phyloP scores from a whole-genome alignment of 257 asterid species.

The Vinca minor region DNA sequence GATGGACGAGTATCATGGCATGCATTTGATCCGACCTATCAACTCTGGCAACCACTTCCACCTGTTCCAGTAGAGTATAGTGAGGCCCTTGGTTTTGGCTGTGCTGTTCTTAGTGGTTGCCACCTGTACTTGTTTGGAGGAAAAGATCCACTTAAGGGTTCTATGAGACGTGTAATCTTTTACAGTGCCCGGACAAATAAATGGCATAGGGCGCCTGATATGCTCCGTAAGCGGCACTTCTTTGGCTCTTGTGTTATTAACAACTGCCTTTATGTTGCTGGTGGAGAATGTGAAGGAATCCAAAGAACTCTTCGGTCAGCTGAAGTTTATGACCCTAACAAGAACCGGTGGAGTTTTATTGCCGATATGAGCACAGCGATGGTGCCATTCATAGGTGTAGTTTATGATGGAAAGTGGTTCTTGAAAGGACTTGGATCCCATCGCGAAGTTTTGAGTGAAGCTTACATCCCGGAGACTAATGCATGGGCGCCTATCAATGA shows the following conservation, averaged over 20 bases:
- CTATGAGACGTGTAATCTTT: slow-evolving; percentile 44
- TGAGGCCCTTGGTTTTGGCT: slow-evolving; percentile 48
- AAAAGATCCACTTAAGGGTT: slow-evolving; percentile 38
- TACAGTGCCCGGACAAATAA: slow-evolving; percentile 44
- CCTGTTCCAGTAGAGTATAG: slow-evolving; percentile 45
- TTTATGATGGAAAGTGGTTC: slow-evolving; percentile 42
- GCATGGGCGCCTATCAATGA: slow-evolving; percentile 29
- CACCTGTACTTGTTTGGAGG: slow-evolving; percentile 44
- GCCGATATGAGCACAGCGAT: slow-evolving; percentile 45
- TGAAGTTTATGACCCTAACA: slow-evolving; percentile 43
- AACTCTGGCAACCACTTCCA: slow-evolving; percentile 47
- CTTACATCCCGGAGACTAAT: slow-evolving; percentile 31
- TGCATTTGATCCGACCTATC: slow-evolving; percentile 42
- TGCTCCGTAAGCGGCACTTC: slow-evolving; percentile 43
- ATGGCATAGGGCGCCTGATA: slow-evolving; percentile 48
- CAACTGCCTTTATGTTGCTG: slow-evolving; percentile 45
- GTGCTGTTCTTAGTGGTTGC: slow-evolving; percentile 48
- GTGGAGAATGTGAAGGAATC: slow-evolving; percentile 49
- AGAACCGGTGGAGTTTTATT: slow-evolving; percentile 38
- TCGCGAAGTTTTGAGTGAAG: slow-evolving; percentile 37
- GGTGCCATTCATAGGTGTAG: slow-evolving; percentile 47
- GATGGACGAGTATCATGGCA: slow-evolving; percentile 49
- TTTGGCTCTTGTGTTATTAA: slow-evolving; percentile 42
- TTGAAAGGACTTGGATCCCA: slow-evolving; percentile 41
- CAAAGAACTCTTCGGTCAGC: slow-evolving; percentile 45